Evolutionary conservation across 1,284 basidiomycete species (phyloP), one percentile per base, ranked within the genome.

Genomic region (Ceratobasidium sp.): DNA sequence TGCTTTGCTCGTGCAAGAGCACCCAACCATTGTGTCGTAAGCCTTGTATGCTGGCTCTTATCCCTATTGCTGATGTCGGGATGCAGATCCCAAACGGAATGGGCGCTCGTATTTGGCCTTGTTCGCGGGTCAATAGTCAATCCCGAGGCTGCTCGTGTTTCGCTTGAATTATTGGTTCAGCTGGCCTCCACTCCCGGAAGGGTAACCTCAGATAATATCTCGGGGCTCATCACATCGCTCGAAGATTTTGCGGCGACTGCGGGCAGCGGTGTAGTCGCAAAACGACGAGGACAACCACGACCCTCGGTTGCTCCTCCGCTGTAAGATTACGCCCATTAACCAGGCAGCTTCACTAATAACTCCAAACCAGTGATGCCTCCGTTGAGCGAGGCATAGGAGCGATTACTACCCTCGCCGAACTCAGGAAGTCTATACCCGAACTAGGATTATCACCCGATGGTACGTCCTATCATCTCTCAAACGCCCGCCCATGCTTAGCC

Each of bases 61-160:
- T 77, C n/a, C 16, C 46, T 23, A 16, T 50, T 33, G 38, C 71
- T 73, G 2, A 65, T 4, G 1, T 59, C 80, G 69, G 76, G 70
- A 73, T 54, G 18, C 79, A 94, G 91, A 78, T 96, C 96, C 1
- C 93, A 94, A 81, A 98, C 97, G 0, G 97, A 99, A 84, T 99
- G 98, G 98, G 95, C 94, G 75, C 87, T 99, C 48, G 90, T 97
- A 20, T 95, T 98, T 81, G 93, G 95, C 0, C 87, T 99, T n/a
- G 90, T 99, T 81, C 90, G 94, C 55, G 93, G 93, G 0, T 96
- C 95, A 0, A 90, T 96, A 62, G 89, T 92, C 8, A 94, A 98
- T 81, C 91, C 95, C n/a, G 94, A 96, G 84, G 96, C 96, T 1
- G 92, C 94, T 38, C 92, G 94, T 62, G 87, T 92, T 64, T 94